phyloP scores from a whole-genome alignment of 1,284 basidiomycete species.

The Dichomitus squalens region DNA sequence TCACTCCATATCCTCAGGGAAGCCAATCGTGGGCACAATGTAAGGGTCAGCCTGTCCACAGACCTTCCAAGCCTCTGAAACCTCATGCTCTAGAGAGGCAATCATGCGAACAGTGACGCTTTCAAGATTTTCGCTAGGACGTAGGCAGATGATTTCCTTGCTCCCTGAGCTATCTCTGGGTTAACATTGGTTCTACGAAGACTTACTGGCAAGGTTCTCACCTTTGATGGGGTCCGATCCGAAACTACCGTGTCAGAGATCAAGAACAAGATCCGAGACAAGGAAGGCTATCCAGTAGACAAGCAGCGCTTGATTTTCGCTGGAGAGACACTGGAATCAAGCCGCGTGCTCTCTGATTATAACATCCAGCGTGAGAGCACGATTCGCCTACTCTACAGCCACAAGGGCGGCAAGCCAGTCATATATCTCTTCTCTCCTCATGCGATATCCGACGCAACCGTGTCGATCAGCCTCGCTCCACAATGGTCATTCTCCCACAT shows the following conservation, averaged over 20 bases:
- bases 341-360: no score
- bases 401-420: background rate
- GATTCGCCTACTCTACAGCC: background rate
- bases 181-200: background rate
- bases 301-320: background rate
- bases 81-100: no score
- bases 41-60: no score
- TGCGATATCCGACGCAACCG: background rate
- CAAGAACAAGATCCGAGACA: background rate
- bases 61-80: no score
- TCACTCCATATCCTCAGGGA: no score
- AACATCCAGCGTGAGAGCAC: background rate
- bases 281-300: background rate
- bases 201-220: no score
- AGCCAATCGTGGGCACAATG: background rate
- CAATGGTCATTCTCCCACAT: constrained; percentile 8
- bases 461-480: background rate
- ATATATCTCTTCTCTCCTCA: background rate
- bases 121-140: background rate
- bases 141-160: background rate
- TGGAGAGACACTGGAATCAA: background rate
- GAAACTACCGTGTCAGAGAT: background rate
- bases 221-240: background rate
- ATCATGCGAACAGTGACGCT: background rate
- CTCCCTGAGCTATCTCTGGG: background rate